Conservation (phyloP, 2,329 filamentous ascomycete species). For the Phyllosticta citrichinensis region DNA sequence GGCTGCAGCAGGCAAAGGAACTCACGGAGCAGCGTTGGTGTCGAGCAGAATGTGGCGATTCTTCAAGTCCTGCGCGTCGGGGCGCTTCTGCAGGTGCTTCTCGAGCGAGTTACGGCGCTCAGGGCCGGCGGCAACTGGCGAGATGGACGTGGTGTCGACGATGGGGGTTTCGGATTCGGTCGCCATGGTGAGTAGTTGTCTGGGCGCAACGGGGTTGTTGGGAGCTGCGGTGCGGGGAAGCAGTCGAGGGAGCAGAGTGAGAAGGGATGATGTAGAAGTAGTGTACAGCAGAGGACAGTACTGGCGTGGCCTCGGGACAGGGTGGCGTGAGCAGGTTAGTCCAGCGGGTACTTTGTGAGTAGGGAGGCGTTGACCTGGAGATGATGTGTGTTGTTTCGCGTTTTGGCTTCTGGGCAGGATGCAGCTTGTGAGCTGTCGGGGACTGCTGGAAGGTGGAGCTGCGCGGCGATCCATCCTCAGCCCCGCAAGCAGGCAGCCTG, state of each 20-base stretch:
- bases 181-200: slow-evolving; percentile 1
- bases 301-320: background rate
- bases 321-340: background rate
- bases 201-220: background rate
- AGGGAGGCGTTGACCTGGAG: background rate
- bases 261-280: background rate
- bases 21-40: slow-evolving; percentile 57
- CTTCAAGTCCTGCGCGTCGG: slow-evolving; percentile 52
- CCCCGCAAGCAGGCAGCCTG: background rate
- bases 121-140: slow-evolving; percentile 35
- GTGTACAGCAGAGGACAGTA: background rate
- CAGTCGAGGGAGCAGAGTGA: background rate
- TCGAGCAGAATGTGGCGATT: slow-evolving; percentile 58
- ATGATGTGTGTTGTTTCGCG: background rate
- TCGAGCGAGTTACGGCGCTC: slow-evolving; percentile 49
- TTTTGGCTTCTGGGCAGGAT: background rate
- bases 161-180: slow-evolving; percentile 11
- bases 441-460: background rate
- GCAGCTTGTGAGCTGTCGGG: background rate
- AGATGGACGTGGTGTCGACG: slow-evolving; percentile 32
- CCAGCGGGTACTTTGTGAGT: background rate
- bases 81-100: slow-evolving; percentile 39
- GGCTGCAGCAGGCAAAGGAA: slow-evolving; percentile 5
- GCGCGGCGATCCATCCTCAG: background rate
- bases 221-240: background rate